These are phyloP conservation scores for Graphilbum fragrans DNA, from an alignment of 2,329 filamentous ascomycete genomes.

Conservation along the genomic window DNA sequence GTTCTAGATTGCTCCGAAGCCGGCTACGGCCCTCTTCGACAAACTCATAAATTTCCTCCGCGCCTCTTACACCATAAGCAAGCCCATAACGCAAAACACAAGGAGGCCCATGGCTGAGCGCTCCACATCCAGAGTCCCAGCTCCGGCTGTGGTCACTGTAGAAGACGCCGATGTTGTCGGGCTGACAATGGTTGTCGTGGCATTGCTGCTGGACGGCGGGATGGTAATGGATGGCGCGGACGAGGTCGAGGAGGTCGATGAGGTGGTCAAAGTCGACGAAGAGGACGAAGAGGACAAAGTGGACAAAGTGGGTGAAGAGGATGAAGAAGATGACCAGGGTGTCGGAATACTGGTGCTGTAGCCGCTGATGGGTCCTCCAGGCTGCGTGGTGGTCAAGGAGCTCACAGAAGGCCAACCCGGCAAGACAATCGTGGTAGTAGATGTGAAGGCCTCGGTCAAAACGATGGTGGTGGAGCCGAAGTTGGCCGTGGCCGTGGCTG, in stretches of 20 bases:
- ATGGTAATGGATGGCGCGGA: background rate
- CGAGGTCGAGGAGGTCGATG: background rate
- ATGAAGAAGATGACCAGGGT: background rate
- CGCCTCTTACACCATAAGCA: conserved; percentile 9
- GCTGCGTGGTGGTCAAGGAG: background rate
- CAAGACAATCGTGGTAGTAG: conserved; percentile 8
- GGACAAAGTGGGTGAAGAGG: background rate
- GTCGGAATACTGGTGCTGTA: background rate
- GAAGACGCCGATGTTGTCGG: conserved; percentile 3
- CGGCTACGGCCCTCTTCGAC: too few species aligned
- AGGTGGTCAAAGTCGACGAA: background rate
- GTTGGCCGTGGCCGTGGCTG: conserved; percentile 1
- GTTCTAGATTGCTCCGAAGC: too few species aligned
- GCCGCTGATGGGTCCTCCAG: background rate
- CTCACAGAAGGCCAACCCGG: conserved; percentile 7
- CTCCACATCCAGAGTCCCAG: conserved; percentile 8
- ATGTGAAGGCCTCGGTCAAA: conserved; percentile 7
- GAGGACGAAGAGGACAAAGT: background rate
- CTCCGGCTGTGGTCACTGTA: conserved; percentile 11
- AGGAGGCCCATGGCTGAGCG: conserved; percentile 9
- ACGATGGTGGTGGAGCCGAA: conserved; percentile 7
- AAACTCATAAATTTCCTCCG: background rate
- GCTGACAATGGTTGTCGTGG: background rate
- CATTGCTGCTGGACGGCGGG: background rate
- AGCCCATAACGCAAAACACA: conserved; percentile 8